Percentiles rank a stretch among this genome's conserved stretches.
These are phyloP conservation scores for Davidsoniella neocaledoniae DNA, from an alignment of 2,329 filamentous ascomycete species.

Conservation along the genomic window DNA sequence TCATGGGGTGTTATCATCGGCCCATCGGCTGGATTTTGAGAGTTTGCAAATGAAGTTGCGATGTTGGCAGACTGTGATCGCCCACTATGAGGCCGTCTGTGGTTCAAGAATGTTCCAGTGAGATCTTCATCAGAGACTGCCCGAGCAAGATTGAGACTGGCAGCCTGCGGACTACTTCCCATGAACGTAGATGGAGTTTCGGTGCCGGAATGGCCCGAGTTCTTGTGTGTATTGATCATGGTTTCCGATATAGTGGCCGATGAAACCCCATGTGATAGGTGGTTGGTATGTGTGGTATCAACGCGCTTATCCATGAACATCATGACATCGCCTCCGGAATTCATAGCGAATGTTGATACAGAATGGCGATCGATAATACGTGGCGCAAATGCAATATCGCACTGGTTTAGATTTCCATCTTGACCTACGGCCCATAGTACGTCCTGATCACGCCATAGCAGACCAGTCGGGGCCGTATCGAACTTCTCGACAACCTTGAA, in stretches of 20 bases:
- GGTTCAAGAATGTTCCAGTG: slow-evolving; percentile 36
- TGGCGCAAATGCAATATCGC: slow-evolving; percentile 46
- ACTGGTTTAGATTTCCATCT: slow-evolving; percentile 46
- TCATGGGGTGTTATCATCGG: slow-evolving; percentile 21
- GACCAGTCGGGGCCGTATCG: slow-evolving; percentile 35
- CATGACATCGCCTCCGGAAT: slow-evolving; percentile 39
- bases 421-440: slow-evolving; percentile 48
- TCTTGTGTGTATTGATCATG: slow-evolving; percentile 15
- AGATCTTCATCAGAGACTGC: slow-evolving; percentile 52
- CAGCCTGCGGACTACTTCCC: slow-evolving; percentile 31
- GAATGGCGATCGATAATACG: slow-evolving; percentile 46
- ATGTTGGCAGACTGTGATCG: no score
- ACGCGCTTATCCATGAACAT: slow-evolving; percentile 45
- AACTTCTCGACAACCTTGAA: slow-evolving; percentile 50
- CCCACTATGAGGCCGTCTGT: not conserved
- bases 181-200: slow-evolving; percentile 25
- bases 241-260: no score
- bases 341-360: slow-evolving; percentile 44
- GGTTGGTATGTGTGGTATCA: no score
- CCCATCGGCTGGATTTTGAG: not conserved
- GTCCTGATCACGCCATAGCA: slow-evolving; percentile 49
- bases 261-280: no score
- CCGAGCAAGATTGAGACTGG: slow-evolving; percentile 37
- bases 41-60: no score
- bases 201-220: slow-evolving; percentile 18